phyloP scores from a whole-genome alignment of 345 rosid species.

The Gynandropsis gynandra region DNA sequence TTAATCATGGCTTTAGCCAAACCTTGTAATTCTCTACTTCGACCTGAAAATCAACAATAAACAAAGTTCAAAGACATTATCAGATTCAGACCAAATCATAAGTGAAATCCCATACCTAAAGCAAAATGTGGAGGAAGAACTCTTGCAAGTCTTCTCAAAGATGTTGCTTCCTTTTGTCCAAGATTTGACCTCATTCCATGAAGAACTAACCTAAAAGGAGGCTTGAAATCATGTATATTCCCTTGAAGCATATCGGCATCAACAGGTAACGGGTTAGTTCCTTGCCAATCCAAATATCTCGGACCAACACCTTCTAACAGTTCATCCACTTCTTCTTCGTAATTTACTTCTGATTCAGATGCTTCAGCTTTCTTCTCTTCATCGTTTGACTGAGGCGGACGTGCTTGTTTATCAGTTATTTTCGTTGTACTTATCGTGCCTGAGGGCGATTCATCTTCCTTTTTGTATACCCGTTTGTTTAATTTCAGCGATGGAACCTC shows the following conservation, averaged over 20 bases:
- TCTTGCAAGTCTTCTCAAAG: conserved; percentile 71
- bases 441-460: conserved; percentile 30
- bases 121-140: conserved; percentile 95
- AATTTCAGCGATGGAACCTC: conserved; percentile 40
- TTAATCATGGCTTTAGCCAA: conserved; percentile 77
- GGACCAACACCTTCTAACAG: conserved; percentile 78
- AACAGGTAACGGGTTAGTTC: conserved; percentile 72
- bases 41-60: conserved; percentile 42
- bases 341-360: conserved; percentile 36
- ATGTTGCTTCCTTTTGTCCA: conserved; percentile 57
- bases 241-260: conserved; percentile 96
- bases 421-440: conserved; percentile 20
- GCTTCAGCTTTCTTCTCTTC: conserved; percentile 28
- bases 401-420: conserved; percentile 22
- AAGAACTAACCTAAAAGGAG: conserved; percentile 85
- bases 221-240: conserved; percentile 64
- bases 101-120: conserved; percentile 45
- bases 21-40: conserved; percentile 90
- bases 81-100: background rate
- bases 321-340: conserved; percentile 75
- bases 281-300: conserved; percentile 86
- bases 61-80: conserved; percentile 16
- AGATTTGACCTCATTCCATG: conserved; percentile 77
- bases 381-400: conserved; percentile 24
- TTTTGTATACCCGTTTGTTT: conserved; percentile 42